A percentile compares a stretch with the other conserved stretches of the same genome.
Conservation (phyloP, 805 yeast genomes). For the Myxozyma nipponensis region DNA sequence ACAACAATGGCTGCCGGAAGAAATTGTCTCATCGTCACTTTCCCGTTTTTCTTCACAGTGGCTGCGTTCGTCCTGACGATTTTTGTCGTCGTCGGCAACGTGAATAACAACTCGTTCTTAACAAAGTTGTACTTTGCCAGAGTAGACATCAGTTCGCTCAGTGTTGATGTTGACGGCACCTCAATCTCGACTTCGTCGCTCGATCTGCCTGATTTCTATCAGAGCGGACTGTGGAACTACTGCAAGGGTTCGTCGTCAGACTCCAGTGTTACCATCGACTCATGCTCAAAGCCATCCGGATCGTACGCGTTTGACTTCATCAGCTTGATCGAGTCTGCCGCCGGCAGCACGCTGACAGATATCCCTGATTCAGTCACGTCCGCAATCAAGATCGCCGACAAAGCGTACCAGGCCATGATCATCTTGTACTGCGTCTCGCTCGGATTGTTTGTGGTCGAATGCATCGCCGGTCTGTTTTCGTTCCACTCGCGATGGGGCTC, state of each 20-base stretch:
- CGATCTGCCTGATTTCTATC: conserved; percentile 44
- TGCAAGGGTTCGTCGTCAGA: conserved; percentile 45
- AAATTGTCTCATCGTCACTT: conserved; percentile 33
- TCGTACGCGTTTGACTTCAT: conserved; percentile 58
- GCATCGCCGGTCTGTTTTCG: conserved; percentile 45
- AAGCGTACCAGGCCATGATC: conserved; percentile 57
- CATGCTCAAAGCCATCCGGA: conserved; percentile 54
- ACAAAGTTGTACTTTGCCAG: conserved; percentile 48
- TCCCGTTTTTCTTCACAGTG: conserved; percentile 37
- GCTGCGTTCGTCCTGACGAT: conserved; percentile 48
- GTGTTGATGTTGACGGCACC: conserved; percentile 28
- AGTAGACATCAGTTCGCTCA: conserved; percentile 42
- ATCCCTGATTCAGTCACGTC: conserved; percentile 50
- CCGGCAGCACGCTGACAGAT: conserved; percentile 30
- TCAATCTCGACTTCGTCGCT: conserved; percentile 36
- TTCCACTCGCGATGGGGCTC: conserved; percentile 47
- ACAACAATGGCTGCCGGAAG: conserved; percentile 34
- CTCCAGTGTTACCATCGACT: conserved; percentile 39
- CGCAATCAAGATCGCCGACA: conserved; percentile 46
- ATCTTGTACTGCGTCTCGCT: conserved; percentile 51
- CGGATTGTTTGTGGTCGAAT: conserved; percentile 38
- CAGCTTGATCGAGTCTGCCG: conserved; percentile 33
- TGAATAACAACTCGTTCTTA: conserved; percentile 43
- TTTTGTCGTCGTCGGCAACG: conserved; percentile 53
- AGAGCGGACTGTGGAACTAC: conserved; percentile 62